A percentile compares a stretch with the other conserved stretches of the same genome.
Conservation (phyloP, 306 rosid genomes). For the Carpinus fangiana region DNA sequence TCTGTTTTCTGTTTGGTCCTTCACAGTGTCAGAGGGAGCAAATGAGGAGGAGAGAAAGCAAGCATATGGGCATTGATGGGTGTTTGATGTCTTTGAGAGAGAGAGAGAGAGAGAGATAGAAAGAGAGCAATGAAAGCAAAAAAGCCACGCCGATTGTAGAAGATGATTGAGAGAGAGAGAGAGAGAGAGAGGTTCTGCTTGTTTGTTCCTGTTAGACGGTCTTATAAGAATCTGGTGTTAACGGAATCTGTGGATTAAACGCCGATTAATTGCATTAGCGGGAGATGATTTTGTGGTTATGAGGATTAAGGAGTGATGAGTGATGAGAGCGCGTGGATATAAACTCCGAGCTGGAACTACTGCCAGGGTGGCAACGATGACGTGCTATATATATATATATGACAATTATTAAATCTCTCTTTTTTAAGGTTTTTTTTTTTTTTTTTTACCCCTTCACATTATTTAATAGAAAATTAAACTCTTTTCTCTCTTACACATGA, state of each 20-base stretch:
- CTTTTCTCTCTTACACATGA: slow-evolving; percentile 42
- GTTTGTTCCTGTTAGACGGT: slow-evolving; percentile 27
- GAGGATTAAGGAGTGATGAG: not conserved
- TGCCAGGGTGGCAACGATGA: slow-evolving; percentile 45
- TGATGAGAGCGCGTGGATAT: slow-evolving; percentile 32
- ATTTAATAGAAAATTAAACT: slow-evolving; percentile 3
- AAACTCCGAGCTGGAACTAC: slow-evolving; percentile 38
- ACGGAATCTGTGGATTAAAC: no score
- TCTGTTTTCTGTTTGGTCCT: slow-evolving; percentile 22
- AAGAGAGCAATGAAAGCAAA: slow-evolving; percentile 73
- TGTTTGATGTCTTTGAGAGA: slow-evolving; percentile 38
- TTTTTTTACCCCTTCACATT: not conserved
- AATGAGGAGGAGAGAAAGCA: slow-evolving; percentile 44
- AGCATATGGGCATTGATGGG: slow-evolving; percentile 45
- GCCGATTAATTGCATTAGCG: no score
- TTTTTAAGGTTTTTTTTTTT: not conserved
- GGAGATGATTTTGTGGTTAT: not conserved
- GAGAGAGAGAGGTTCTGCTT: slow-evolving; percentile 38
- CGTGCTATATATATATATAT: slow-evolving; percentile 20
- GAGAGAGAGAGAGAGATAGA: slow-evolving; percentile 33
- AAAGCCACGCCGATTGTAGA: slow-evolving; percentile 69
- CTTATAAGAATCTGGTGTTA: no score
- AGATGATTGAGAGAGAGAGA: slow-evolving; percentile 58
- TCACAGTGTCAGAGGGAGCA: slow-evolving; percentile 33
- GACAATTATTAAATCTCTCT: not conserved